These are phyloP conservation scores for Entamoeba invadens DNA, from an alignment of 208 protist species.

Conservation along the genomic window DNA sequence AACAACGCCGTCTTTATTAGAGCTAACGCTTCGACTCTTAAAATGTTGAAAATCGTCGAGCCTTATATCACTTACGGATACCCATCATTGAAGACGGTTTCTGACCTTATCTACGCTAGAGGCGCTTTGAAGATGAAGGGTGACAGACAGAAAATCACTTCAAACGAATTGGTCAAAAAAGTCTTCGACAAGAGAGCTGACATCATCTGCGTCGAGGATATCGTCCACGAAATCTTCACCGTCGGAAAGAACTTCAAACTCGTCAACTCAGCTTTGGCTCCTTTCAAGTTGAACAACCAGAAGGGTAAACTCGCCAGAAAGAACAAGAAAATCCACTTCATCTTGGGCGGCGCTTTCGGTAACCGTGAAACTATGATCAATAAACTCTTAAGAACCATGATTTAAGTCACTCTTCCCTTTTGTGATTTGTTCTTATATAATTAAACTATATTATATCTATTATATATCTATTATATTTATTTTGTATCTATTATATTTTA, in stretches of 20 bases:
- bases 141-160: constrained; percentile 79
- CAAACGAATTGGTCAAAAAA: constrained; percentile 80
- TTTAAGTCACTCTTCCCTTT: constrained; percentile 49
- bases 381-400: constrained; percentile 80
- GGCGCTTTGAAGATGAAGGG: constrained; percentile 84
- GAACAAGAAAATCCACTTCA: constrained; percentile 83
- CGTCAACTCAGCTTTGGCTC: constrained; percentile 88
- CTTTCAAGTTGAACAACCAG: constrained; percentile 69
- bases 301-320: constrained; percentile 72
- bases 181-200: constrained; percentile 63
- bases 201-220: constrained; percentile 91
- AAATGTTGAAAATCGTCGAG: constrained; percentile 91
- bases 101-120: constrained; percentile 94
- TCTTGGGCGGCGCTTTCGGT: constrained; percentile 93
- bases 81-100: constrained; percentile 80
- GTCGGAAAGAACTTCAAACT: constrained; percentile 87
- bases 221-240: constrained; percentile 98
- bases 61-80: constrained; percentile 97
- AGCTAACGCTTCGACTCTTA: constrained; percentile 94
- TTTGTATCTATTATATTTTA: too few relatives aligned
- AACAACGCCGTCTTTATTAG: constrained; percentile 96
- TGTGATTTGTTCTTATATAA: neutral
- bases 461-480: too few relatives aligned
- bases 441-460: neutral
- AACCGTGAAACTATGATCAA: constrained; percentile 97